These are phyloP conservation scores for Aspergillus luchuensis DNA, from an alignment of 2,329 filamentous ascomycete species.

Conservation along the genomic window DNA sequence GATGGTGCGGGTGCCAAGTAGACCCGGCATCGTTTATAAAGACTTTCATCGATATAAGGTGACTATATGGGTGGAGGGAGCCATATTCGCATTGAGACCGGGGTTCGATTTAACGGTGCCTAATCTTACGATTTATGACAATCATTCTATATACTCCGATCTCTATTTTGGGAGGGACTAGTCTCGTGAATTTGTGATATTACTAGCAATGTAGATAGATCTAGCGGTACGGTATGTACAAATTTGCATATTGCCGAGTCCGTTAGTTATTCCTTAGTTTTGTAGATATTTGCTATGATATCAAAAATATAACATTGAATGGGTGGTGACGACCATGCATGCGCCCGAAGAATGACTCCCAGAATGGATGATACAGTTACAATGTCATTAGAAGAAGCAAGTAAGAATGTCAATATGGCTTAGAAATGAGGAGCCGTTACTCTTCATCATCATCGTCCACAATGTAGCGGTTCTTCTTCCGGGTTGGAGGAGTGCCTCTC, in stretches of 20 bases:
- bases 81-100: too few relatives aligned
- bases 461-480: slow-evolving; percentile 52
- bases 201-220: not conserved
- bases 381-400: slow-evolving; percentile 13
- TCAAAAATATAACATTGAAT: not conserved
- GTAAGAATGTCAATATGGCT: slow-evolving; percentile 6
- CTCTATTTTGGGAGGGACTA: not conserved
- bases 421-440: slow-evolving; percentile 22
- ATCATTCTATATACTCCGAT: not conserved
- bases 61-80: too few relatives aligned
- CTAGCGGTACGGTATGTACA: not conserved
- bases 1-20: slow-evolving; percentile 22
- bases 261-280: not conserved
- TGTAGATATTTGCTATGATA: not conserved
- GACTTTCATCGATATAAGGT: too few relatives aligned
- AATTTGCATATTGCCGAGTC: not conserved
- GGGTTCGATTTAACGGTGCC: not conserved
- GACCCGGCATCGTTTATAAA: not conserved
- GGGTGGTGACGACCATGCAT: slow-evolving; percentile 3
- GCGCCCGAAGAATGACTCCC: slow-evolving; percentile 5
- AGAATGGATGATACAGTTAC: slow-evolving; percentile 14
- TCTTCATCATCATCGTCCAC: slow-evolving; percentile 54
- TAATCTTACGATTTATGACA: not conserved
- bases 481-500: slow-evolving; percentile 38
- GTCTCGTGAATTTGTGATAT: not conserved